Percentiles rank a stretch among this genome's conserved stretches.
These are phyloP conservation scores for Plantago major DNA, from an alignment of 257 asterid species.

Conservation along the genomic window DNA sequence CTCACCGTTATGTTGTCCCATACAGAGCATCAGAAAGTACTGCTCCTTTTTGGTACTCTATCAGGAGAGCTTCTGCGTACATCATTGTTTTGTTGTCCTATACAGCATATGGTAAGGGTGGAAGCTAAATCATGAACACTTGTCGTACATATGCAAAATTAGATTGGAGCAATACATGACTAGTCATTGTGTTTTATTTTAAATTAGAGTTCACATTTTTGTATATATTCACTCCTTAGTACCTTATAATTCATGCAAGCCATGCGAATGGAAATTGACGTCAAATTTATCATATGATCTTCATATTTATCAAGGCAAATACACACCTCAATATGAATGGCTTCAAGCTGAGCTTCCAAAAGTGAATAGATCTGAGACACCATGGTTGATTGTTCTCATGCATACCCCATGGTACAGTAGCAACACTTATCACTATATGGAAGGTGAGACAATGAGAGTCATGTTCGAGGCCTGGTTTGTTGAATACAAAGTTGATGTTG, in stretches of 20 bases:
- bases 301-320: conserved; percentile 41
- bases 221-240: no score
- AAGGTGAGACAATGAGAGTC: conserved; percentile 93
- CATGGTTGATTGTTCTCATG: conserved; percentile 80
- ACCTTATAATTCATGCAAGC: no score
- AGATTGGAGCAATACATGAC: no score
- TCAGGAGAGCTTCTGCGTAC: conserved; percentile 86
- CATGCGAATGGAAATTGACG: no score
- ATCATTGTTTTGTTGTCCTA: conserved; percentile 85
- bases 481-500: conserved; percentile 71
- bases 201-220: no score
- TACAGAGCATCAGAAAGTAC: conserved; percentile 62
- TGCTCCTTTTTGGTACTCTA: conserved; percentile 76
- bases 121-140: not conserved
- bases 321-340: conserved; percentile 81
- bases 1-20: conserved; percentile 69
- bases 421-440: conserved; percentile 76
- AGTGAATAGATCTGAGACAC: conserved; percentile 79
- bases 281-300: not conserved
- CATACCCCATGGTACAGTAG: conserved; percentile 96
- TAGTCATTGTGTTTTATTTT: no score
- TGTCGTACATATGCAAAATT: no score
- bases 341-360: conserved; percentile 60
- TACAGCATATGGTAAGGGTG: conserved; percentile 70
- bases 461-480: conserved; percentile 76